phyloP scores from a whole-genome alignment of 306 rosid genomes.

The Medicago truncatula region MtrunA17r5.0-ANR NC_053048.1:29577501-29578000 shows the following conservation, averaged over 20 bases:
- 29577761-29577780: constrained; percentile 80
- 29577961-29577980: constrained; percentile 15
- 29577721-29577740: constrained; percentile 75
- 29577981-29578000: not conserved
- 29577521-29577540: too few species aligned
- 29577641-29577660: too few species aligned
- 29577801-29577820: constrained; percentile 28
- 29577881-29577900: constrained; percentile 75
- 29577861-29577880: constrained; percentile 71
- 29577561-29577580: too few species aligned
- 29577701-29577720: constrained; percentile 94
- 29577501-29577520: too few species aligned
- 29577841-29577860: constrained; percentile 43
- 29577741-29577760: constrained; percentile 71
- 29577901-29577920: constrained; percentile 65
- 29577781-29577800: constrained; percentile 34
- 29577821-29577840: constrained; percentile 58
- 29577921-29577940: constrained; percentile 96
- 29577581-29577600: too few species aligned
- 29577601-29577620: too few species aligned
- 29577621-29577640: too few species aligned
- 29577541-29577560: too few species aligned
- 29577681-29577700: constrained; percentile 47
- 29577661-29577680: constrained; percentile 23
- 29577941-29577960: constrained; percentile 81